Percentiles rank a stretch among this genome's conserved stretches.
phyloP scores from a whole-genome alignment of 805 yeast species.

The Candida berthetii region DNA sequence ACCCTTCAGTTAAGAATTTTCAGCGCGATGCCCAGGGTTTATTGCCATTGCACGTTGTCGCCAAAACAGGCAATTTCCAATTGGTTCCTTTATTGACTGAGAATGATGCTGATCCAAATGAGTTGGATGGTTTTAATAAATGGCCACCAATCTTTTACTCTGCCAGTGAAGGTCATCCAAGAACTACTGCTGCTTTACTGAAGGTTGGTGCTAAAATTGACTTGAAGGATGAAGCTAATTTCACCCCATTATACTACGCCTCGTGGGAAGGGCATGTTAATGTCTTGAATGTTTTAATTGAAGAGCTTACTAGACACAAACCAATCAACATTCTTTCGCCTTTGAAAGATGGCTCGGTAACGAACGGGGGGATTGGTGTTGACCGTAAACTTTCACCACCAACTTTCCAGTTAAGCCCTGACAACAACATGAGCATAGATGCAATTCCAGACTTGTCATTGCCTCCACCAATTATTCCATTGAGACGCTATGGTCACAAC shows the following conservation, averaged over 20 bases:
- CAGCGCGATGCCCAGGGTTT: constrained; percentile 80
- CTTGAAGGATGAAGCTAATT: constrained; percentile 72
- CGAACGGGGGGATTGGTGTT: too few species aligned
- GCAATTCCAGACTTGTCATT: constrained; percentile 84
- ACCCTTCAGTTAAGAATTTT: constrained; percentile 31
- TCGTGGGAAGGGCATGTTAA: constrained; percentile 90
- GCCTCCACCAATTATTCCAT: constrained; percentile 95
- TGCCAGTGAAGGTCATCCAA: constrained; percentile 74
- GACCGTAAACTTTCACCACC: too few species aligned
- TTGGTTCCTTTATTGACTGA: constrained; percentile 62
- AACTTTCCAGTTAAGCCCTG: constrained; percentile 17
- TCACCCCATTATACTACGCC: constrained; percentile 80
- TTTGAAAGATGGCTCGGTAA: constrained; percentile 10
- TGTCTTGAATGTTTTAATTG: constrained; percentile 66
- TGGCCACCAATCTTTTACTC: constrained; percentile 96
- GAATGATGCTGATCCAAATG: constrained; percentile 75
- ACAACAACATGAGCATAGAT: constrained; percentile 39
- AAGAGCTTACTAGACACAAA: constrained; percentile 16
- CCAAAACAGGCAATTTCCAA: constrained; percentile 72
- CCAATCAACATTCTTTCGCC: constrained; percentile 17
- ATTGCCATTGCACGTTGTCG: constrained; percentile 81
- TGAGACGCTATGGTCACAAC: constrained; percentile 92
- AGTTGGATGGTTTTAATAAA: constrained; percentile 75
- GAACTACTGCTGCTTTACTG: constrained; percentile 65
- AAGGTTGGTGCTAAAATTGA: constrained; percentile 65